Evolutionary conservation across 2,329 filamentous ascomycete species (phyloP), one percentile per base, ranked within the genome.

Genomic region (Diaporthe aspalathi): DNA sequence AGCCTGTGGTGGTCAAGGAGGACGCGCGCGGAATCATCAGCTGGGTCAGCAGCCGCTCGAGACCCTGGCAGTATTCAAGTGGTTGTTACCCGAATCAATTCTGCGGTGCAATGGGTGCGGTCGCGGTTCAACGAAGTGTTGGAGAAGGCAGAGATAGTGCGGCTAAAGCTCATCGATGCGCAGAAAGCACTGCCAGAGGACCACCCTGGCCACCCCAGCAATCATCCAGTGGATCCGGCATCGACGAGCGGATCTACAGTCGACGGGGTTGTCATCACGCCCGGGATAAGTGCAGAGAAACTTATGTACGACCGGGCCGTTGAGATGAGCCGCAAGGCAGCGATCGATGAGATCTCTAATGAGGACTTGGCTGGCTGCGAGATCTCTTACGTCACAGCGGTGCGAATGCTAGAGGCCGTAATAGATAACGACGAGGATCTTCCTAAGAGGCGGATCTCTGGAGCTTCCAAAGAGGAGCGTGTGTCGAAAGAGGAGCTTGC

Each of bases 221-320:
- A 97, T 76, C 91, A 94, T 68, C 88, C 88, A 3, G 81, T 86
- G 35, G 88, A 89, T 24, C 88, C 88, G 2, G 84, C 85, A 43
- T 84, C 88, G 3, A 86, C 86, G 1, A 86, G 87, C 17, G 88
- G 87, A n/a, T 88, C 90, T 4, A 91, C 92, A 20, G 88, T 90
- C 2, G 94, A 96, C 73, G 92, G 93, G 67, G 94, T 98, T 32
- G 89, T 93, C 60, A 87, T 99, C 32, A 97, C 93, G 17, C 90
- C 93, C 2, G 96, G 95, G 1, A 91, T 98, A 70, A 98, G 94
- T 27, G 96, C 96, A 0, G 96, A 98, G 83, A 97, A 95, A 82
- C 86, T 99, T 56, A 98, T 99, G 94, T 99, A 98, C 79, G 96
- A 99, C 76, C 93, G 96, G 57, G 96, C 96, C 0, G 85, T 98